phyloP scores from a whole-genome alignment of 78 protist species.

The Chrysochromulina parva region DNA sequence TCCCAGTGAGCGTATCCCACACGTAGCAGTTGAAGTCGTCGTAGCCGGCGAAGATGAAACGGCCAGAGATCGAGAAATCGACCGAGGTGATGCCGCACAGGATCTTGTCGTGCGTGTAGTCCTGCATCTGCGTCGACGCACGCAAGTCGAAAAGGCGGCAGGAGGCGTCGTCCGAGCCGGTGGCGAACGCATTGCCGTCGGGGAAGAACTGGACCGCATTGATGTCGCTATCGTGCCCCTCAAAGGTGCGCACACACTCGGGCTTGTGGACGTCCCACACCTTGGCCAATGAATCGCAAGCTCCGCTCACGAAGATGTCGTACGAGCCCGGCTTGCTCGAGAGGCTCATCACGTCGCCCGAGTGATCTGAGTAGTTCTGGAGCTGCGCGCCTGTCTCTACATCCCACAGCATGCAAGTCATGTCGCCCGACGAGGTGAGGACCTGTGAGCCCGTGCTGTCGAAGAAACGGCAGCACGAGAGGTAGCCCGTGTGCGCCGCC shows the following conservation, averaged over 20 bases:
- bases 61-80: constrained; percentile 72
- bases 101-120: constrained; percentile 78
- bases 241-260: constrained; percentile 82
- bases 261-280: constrained; percentile 88
- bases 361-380: constrained; percentile 81
- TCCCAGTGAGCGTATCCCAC: constrained; percentile 94
- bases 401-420: constrained; percentile 93
- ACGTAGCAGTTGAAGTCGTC: constrained; percentile 78
- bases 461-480: constrained; percentile 94
- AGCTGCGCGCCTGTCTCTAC: constrained; percentile 75
- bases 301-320: constrained; percentile 81
- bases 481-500: constrained; percentile 66
- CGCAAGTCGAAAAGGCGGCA: constrained; percentile 95
- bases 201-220: constrained; percentile 86
- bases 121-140: constrained; percentile 86
- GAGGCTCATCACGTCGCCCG: constrained; percentile 90
- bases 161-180: constrained; percentile 92
- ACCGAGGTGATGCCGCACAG: constrained; percentile 90
- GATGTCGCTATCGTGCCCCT: constrained; percentile 94
- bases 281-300: constrained; percentile 86
- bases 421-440: constrained; percentile 88
- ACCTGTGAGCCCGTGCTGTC: constrained; percentile 59
- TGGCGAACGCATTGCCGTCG: constrained; percentile 37
- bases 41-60: background rate
- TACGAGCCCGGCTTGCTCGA: background rate